phyloP scores from a whole-genome alignment of 1,284 basidiomycete species.

The Acaromyces ingoldii region DNA sequence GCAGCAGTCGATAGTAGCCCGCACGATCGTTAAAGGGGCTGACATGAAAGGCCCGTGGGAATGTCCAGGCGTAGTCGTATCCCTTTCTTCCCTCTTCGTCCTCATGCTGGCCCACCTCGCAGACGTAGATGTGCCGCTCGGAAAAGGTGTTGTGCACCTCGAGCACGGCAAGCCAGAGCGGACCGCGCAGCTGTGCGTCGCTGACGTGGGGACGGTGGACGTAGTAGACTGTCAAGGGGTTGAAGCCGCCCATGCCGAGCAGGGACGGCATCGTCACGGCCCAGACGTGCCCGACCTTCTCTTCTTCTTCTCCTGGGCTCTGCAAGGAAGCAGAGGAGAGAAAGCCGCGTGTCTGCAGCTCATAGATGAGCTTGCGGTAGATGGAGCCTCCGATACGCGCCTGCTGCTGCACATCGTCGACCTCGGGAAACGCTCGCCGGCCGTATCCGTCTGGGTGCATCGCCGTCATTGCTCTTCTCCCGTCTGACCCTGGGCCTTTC shows the following conservation, averaged over 20 bases:
- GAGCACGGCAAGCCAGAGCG: slow-evolving; percentile 58
- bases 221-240: slow-evolving; percentile 70
- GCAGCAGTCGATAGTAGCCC: slow-evolving; percentile 61
- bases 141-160: slow-evolving; percentile 77
- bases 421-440: slow-evolving; percentile 3
- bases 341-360: slow-evolving; percentile 22
- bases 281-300: slow-evolving; percentile 28
- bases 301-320: slow-evolving; percentile 8
- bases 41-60: slow-evolving; percentile 69
- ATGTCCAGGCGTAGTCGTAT: slow-evolving; percentile 67
- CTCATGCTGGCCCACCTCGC: slow-evolving; percentile 53
- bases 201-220: slow-evolving; percentile 56
- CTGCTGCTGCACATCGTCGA: slow-evolving; percentile 1
- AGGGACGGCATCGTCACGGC: slow-evolving; percentile 65
- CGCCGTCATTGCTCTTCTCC: slow-evolving; percentile 9
- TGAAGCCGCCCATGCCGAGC: slow-evolving; percentile 67
- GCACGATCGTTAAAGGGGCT: slow-evolving; percentile 73
- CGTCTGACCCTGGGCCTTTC: slow-evolving; percentile 23
- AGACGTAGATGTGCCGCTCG: slow-evolving; percentile 63
- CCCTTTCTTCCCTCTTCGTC: slow-evolving; percentile 45
- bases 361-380: slow-evolving; percentile 31
- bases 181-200: slow-evolving; percentile 9
- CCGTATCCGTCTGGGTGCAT: background rate
- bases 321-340: background rate
- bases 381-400: slow-evolving; percentile 18